Evolutionary conservation across 768 basidiomycete genomes (phyloP).

Genomic region (Roridomyces roridus): DNA sequence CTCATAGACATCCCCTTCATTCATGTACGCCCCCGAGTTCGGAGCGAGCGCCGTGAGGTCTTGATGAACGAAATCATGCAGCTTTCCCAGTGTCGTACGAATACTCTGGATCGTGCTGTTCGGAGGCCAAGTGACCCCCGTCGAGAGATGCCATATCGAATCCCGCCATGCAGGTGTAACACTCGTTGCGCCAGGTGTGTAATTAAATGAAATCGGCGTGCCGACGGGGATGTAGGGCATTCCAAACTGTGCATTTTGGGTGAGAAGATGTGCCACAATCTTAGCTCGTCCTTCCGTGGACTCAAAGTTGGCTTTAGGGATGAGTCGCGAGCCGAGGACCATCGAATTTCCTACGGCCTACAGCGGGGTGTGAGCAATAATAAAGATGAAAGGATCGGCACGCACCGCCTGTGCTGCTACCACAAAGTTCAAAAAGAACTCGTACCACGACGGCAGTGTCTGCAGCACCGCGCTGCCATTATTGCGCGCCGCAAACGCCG

Average conservation of each 20-base stretch:
- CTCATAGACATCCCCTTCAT: conserved; percentile 42
- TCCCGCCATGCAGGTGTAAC: conserved; percentile 26
- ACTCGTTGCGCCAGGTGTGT: conserved; percentile 13
- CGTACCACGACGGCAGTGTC: conserved; percentile 3
- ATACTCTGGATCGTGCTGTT: conserved; percentile 2
- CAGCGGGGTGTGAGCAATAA: neutral
- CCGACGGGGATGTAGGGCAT: conserved; percentile 15
- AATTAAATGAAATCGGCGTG: conserved; percentile 19
- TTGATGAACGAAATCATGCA: conserved; percentile 12
- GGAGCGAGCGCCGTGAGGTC: conserved; percentile 23
- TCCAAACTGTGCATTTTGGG: conserved; percentile 19
- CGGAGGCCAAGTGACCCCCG: neutral
- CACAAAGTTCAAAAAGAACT: conserved; percentile 1
- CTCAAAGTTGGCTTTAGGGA: conserved; percentile 31
- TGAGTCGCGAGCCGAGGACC: conserved; percentile 32
- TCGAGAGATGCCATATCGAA: conserved; percentile 20
- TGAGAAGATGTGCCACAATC: conserved; percentile 15
- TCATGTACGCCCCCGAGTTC: conserved; percentile 28
- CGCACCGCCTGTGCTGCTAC: conserved; percentile 1
- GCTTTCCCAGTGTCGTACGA: neutral
- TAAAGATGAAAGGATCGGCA: neutral
- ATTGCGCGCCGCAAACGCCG: neutral
- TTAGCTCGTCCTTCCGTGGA: conserved; percentile 21
- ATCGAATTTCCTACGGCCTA: conserved; percentile 4
- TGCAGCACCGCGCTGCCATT: neutral